Percentiles rank a stretch among this genome's conserved stretches.
phyloP scores from a whole-genome alignment of 1,139 yeast species.

The Arxiozyma slooffiae region DNA sequence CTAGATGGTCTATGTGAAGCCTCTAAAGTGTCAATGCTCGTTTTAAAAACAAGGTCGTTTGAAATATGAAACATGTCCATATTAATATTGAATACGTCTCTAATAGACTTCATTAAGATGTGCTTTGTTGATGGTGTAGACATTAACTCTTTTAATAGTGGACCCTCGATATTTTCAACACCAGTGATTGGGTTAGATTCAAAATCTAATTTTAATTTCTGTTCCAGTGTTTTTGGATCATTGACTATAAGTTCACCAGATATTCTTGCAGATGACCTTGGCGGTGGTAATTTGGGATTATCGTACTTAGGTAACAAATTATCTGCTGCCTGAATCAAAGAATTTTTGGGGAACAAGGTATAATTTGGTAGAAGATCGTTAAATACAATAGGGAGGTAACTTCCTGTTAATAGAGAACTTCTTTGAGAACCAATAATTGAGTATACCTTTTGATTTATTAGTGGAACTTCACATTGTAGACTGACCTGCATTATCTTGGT shows the following conservation, averaged over 20 bases:
- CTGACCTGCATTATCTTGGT: constrained; percentile 25
- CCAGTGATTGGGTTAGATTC: constrained; percentile 32
- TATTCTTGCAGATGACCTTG: constrained; percentile 17
- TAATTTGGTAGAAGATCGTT: constrained; percentile 46
- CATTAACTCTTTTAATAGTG: constrained; percentile 25
- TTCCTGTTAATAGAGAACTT: constrained; percentile 41
- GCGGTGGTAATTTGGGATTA: constrained; percentile 10
- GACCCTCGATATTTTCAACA: constrained; percentile 30
- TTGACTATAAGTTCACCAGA: constrained; percentile 15
- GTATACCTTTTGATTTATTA: constrained; percentile 18
- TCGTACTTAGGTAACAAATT: constrained; percentile 7
- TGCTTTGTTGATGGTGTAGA: constrained; percentile 36
- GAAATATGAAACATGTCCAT: constrained; percentile 44
- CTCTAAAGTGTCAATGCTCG: constrained; percentile 22
- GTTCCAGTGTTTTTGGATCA: constrained; percentile 9
- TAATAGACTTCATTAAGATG: constrained; percentile 41
- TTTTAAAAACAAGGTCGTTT: constrained; percentile 47
- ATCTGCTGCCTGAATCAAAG: constrained; percentile 44
- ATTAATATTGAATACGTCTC: constrained; percentile 53
- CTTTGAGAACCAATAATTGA: constrained; percentile 19
- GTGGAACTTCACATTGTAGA: constrained; percentile 24
- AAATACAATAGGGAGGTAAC: constrained; percentile 52
- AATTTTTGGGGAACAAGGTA: constrained; percentile 43
- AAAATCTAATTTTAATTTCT: not conserved
- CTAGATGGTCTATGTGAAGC: constrained; percentile 37